phyloP scores from a whole-genome alignment of 352 stramenopile species.

The Thraustochytrium sp. region DNA sequence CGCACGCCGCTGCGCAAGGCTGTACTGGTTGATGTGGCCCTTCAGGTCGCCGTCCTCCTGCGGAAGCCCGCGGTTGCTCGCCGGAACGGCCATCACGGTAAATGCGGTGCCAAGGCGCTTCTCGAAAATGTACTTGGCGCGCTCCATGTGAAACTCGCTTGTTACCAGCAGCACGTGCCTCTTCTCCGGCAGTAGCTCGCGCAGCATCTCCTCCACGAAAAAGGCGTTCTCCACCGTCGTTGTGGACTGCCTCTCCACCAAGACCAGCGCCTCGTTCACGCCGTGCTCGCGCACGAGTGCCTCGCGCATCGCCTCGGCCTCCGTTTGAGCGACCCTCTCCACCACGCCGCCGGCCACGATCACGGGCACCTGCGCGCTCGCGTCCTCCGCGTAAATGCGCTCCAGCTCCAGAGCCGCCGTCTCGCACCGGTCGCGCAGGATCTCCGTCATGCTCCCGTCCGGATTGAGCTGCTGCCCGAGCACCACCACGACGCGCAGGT shows the following conservation, averaged over 20 bases:
- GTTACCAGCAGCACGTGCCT: not conserved
- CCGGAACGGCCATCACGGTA: not conserved
- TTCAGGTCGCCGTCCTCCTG: not conserved
- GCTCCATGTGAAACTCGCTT: not conserved
- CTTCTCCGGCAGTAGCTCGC: too few relatives aligned
- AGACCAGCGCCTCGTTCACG: not conserved
- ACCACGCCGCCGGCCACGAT: constrained; percentile 1
- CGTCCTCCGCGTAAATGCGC: not conserved
- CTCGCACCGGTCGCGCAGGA: not conserved
- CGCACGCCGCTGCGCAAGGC: not conserved
- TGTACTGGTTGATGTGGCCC: constrained; percentile 9
- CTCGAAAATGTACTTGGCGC: not conserved
- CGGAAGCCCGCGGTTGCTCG: not conserved
- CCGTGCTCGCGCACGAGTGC: not conserved
- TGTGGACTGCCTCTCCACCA: not conserved
- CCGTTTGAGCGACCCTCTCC: not conserved
- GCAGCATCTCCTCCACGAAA: not conserved
- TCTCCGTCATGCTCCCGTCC: not conserved
- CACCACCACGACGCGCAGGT: not conserved
- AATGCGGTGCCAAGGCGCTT: not conserved
- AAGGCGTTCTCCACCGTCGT: constrained; percentile 4
- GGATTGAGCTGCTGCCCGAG: constrained; percentile 6
- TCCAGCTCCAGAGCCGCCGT: not conserved
- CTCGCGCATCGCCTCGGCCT: not conserved
- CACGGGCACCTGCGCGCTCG: not conserved